Evolutionary conservation across 257 asterid species (phyloP).

Genomic region (Nicotiana tomentosiformis): DNA sequence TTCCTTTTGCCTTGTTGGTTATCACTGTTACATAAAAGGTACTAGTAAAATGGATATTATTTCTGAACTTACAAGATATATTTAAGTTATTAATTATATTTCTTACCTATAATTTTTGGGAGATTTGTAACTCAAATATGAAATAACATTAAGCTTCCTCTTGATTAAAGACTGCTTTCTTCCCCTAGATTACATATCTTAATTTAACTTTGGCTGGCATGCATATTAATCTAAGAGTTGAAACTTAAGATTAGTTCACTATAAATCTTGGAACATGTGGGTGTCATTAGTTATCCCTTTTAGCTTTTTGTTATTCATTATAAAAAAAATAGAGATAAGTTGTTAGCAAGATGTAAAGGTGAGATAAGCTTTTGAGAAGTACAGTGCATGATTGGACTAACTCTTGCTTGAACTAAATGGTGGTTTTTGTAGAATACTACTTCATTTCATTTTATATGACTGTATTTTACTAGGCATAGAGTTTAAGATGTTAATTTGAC

Average conservation of each 20-base stretch:
- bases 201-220: background rate
- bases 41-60: background rate
- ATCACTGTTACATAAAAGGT: background rate
- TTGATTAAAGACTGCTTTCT: background rate
- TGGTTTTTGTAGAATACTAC: background rate
- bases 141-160: background rate
- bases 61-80: background rate
- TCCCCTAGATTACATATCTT: background rate
- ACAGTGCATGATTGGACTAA: background rate
- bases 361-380: background rate
- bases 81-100: background rate
- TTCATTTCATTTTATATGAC: background rate
- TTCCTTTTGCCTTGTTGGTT: background rate
- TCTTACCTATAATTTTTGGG: background rate
- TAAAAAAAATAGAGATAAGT: background rate
- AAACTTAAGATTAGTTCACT: background rate
- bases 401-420: background rate
- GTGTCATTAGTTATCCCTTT: background rate
- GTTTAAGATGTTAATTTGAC: background rate
- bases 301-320: background rate
- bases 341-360: background rate
- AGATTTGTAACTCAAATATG: background rate
- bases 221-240: background rate
- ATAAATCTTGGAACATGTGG: background rate
- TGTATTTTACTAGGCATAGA: background rate